Evolutionary conservation across 2,329 filamentous ascomycete species (phyloP), one percentile per base, ranked within the genome.

Genomic region (Didymella sp.): DNA sequence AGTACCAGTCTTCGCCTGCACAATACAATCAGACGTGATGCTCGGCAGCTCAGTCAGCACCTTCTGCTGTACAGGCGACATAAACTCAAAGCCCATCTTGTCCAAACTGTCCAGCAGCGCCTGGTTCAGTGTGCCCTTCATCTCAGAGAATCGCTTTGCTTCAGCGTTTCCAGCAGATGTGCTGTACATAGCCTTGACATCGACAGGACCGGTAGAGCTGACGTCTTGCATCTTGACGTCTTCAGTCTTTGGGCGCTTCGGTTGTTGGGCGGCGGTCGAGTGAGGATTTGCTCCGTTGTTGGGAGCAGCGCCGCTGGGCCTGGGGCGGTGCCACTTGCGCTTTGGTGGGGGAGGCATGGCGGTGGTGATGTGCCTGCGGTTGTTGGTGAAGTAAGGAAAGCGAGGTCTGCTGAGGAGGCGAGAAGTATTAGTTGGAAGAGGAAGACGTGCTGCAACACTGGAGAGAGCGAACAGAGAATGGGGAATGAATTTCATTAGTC

Each of bases 41-140:
- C 69, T 75, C 7, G 82, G 81, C 24, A 85, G 74, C 58, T 83
- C 78, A 2, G 74, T 80, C 53, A 85, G 71, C 6, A 84, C 81
- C 66, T 80, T 81, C 47, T 82, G 78, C 63, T 85, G 83, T 12
- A 85, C 83, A 2, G 82, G 81, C 6, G 80, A 81, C 82, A 84
- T 83, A 62, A 68, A 76, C 72, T 76, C 70, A 41, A 75, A 77
- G 46, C 73, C 73, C 73, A 77, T 75, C 44, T 70, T 71, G 9
- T 73, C 67, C 56, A 77, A 48, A 15, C 69, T 69, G 19, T 71
- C 55, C 24, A 77, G 59, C 30, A 77, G 58, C 13, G 65, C 60
- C 27, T 61, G 46, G 40, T 75, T 56, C 49, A 76, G 56, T 19
- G 31, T 61, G 44, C 65, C 66, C 19, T 62, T 62, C 52, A 76